Base-by-base conservation (phyloP, 2,329 filamentous ascomycete species). In the Penicillium sp. region DNA sequence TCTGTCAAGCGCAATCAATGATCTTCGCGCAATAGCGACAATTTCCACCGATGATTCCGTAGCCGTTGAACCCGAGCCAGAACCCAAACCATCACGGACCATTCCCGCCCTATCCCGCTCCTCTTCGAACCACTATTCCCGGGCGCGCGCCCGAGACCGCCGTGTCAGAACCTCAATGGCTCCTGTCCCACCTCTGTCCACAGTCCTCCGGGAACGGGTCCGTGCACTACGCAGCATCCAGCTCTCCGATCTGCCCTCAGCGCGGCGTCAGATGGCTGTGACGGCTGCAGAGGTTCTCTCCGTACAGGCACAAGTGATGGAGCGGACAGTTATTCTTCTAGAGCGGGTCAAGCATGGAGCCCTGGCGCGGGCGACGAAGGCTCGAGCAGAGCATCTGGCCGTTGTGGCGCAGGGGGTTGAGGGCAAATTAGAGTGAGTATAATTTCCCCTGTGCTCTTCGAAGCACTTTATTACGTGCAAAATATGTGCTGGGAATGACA, bases 321-420 rank as follows among this genome's bases (percentile, higher is more conserved):
- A 77, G 64, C 68, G 70, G 19, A 72, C 67, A 42, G 65, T 77
- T 42, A 65, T 73, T n/a, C 63, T 76, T n/a, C 60, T 79, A 37
- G 75, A 77, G 56, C 66, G 74, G 49, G 71, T 65, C 24, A 76
- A 77, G 54, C 72, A 76, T 58, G 75, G 75, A 21, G 69, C 66
- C 19, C 49, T 74, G 43, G 67, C 70, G 45, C 65, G 73, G 52
- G 74, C 67, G 52, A 71, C 66, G 22, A 75, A 68, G 57, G 74
- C 74, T 4, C 72, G 71, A 56, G 75, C 74, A 14, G 75, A 77
- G 48, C 71, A 77, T 65, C 58, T 78, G 55, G 69, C 69, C 27
- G 68, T 62, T 31, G 73, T 78, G 46, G 75, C 76, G 46, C 66
- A 71, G 49, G 70, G 68, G 16, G 56, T 79, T 46, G 73, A 73